A percentile compares a stretch with the other conserved stretches of the same genome.
Conservation (phyloP, 2,329 filamentous ascomycete genomes). For the Aspergillus quadricinctus region DNA sequence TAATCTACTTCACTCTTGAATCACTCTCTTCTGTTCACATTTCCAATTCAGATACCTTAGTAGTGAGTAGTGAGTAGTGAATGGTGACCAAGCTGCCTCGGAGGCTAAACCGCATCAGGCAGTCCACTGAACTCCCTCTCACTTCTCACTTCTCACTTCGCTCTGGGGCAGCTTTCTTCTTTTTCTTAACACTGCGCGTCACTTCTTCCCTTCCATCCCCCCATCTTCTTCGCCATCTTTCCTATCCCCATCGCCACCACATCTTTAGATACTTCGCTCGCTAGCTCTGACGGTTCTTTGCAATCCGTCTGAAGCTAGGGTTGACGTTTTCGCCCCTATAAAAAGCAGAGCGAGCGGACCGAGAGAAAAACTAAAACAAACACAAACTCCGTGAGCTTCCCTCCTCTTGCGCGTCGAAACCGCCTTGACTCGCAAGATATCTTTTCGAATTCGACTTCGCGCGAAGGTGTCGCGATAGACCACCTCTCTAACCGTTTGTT, state of each 20-base stretch:
- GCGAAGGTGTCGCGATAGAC: background rate
- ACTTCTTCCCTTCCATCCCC: constrained; percentile 11
- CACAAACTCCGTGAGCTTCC: background rate
- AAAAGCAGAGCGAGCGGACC: background rate
- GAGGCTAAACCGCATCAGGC: background rate
- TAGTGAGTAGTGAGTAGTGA: background rate
- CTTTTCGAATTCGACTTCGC: background rate
- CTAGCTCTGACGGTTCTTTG: constrained; percentile 10
- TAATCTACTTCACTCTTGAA: too few relatives aligned
- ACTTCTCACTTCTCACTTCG: background rate
- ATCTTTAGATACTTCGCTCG: background rate
- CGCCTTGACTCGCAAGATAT: background rate
- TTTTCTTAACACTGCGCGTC: constrained; percentile 13
- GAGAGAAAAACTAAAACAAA: background rate
- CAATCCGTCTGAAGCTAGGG: background rate
- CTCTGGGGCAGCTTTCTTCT: constrained; percentile 22
- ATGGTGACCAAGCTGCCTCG: background rate
- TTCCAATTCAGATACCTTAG: background rate
- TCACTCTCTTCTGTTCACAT: background rate
- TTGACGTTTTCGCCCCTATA: background rate
- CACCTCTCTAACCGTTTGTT: background rate
- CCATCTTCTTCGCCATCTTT: constrained; percentile 4
- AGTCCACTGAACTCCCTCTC: constrained; percentile 1
- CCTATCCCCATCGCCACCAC: background rate
- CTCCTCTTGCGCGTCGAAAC: background rate